Conservation (phyloP, 805 yeast genomes). For the Metschnikowia henanensis region DNA sequence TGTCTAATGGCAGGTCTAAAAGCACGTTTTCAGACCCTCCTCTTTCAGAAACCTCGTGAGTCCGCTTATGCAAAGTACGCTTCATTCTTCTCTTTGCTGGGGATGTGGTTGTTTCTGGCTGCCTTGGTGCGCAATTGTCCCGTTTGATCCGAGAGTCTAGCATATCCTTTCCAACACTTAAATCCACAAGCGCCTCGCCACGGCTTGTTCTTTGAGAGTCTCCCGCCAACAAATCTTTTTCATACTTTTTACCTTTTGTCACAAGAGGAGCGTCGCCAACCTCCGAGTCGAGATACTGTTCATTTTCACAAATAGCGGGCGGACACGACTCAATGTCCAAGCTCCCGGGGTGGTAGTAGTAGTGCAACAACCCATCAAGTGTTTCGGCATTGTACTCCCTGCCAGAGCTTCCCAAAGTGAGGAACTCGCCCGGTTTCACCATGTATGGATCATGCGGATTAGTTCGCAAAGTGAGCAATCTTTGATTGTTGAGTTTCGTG, state of each 20-base stretch:
- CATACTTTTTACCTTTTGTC: background rate
- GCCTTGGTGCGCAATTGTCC: background rate
- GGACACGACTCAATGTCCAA: slow-evolving; percentile 12
- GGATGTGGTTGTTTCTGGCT: background rate
- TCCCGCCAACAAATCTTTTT: background rate
- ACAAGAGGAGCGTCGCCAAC: background rate
- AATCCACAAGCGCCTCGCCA: background rate
- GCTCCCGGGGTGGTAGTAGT: slow-evolving; percentile 11
- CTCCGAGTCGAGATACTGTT: background rate
- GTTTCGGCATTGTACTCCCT: slow-evolving; percentile 11
- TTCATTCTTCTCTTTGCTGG: background rate
- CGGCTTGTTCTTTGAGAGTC: background rate
- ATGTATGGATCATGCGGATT: slow-evolving; percentile 33
- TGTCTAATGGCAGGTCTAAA: slow-evolving; percentile 8
- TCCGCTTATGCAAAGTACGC: background rate
- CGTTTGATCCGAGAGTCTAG: background rate
- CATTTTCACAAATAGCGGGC: slow-evolving; percentile 2
- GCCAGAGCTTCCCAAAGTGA: slow-evolving; percentile 20
- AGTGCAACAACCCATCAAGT: slow-evolving; percentile 12
- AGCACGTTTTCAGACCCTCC: background rate
- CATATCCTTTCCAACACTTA: background rate
- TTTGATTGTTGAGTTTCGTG: slow-evolving; percentile 31
- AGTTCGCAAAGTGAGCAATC: slow-evolving; percentile 39
- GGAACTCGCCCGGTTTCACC: slow-evolving; percentile 33
- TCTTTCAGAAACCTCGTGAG: background rate